Conservation (phyloP, 306 rosid genomes). For the Lotus japonicus region DNA sequence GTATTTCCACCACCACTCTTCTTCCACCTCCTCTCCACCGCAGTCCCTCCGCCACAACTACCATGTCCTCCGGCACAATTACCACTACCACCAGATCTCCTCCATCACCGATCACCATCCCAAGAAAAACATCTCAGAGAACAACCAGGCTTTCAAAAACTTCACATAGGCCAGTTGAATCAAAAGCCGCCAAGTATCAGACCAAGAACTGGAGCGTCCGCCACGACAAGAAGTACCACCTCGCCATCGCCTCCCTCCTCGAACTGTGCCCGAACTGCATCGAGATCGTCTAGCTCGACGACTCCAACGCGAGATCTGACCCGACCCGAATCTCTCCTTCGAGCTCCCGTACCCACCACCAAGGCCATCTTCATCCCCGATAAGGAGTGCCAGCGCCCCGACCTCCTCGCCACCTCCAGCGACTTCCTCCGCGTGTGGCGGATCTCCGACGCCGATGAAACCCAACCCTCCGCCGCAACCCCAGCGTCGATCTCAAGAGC, state of each 20-base stretch:
- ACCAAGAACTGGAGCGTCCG: slow-evolving; percentile 99
- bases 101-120: too few species aligned
- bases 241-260: slow-evolving; percentile 76
- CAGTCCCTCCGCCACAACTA: too few species aligned
- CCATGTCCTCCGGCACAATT: too few species aligned
- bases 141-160: too few species aligned
- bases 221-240: slow-evolving; percentile 85
- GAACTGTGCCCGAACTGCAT: slow-evolving; percentile 77
- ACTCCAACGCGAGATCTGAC: slow-evolving; percentile 82
- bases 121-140: too few species aligned
- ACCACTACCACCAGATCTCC: too few species aligned
- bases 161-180: too few species aligned
- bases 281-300: slow-evolving; percentile 95
- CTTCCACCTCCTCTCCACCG: too few species aligned
- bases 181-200: too few species aligned
- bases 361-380: slow-evolving; percentile 92
- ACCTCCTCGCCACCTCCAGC: slow-evolving; percentile 89
- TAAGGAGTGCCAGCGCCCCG: slow-evolving; percentile 88
- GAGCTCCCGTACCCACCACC: slow-evolving; percentile 97
- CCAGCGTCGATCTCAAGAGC: slow-evolving; percentile 54
- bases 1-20: too few species aligned
- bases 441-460: slow-evolving; percentile 42
- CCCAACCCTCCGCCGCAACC: not conserved
- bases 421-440: slow-evolving; percentile 93
- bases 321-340: slow-evolving; percentile 77